Evolutionary conservation across 1,139 yeast genomes (phyloP).

Genomic region (Pichia sp.): DNA sequence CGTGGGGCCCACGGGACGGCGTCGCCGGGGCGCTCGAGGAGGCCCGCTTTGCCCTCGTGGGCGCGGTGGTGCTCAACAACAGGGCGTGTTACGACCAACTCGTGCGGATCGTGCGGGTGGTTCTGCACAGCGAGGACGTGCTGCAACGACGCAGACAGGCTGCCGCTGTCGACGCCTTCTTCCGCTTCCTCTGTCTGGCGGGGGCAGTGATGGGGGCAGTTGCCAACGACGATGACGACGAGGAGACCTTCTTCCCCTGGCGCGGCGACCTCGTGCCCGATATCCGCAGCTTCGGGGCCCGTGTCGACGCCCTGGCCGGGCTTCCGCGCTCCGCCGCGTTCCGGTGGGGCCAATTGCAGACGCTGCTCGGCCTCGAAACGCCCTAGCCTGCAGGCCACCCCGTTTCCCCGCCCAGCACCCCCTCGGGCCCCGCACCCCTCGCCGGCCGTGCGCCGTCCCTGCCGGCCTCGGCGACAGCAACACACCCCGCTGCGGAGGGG

Average conservation of each 20-base stretch:
- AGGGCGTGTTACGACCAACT: neutral
- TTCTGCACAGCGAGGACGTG: neutral
- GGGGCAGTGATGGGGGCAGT: neutral
- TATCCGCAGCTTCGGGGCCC: neutral
- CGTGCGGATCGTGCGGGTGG: neutral
- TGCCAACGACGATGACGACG: neutral
- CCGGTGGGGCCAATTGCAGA: conserved; percentile 1
- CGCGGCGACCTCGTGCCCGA: neutral
- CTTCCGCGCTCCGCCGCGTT: neutral
- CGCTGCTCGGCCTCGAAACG: neutral
- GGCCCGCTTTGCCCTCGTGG: neutral
- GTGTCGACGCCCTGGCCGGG: neutral
- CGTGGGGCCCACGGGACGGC: conserved; percentile 4
- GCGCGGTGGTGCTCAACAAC: neutral
- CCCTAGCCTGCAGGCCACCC: too few relatives aligned
- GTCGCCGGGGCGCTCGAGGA: neutral
- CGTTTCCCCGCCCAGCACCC: neutral
- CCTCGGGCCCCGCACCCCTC: neutral
- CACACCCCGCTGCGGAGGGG: conserved; percentile 2
- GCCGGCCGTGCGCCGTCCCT: neutral
- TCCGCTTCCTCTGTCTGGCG: conserved; percentile 1
- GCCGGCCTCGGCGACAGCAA: neutral
- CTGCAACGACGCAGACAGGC: neutral
- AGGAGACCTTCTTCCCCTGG: neutral
- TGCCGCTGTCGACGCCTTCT: neutral